A percentile compares a stretch with the other conserved stretches of the same genome.
Evolutionary conservation across 176 grass and related monocot species (phyloP).

Genomic region (Triticum aestivum): DNA sequence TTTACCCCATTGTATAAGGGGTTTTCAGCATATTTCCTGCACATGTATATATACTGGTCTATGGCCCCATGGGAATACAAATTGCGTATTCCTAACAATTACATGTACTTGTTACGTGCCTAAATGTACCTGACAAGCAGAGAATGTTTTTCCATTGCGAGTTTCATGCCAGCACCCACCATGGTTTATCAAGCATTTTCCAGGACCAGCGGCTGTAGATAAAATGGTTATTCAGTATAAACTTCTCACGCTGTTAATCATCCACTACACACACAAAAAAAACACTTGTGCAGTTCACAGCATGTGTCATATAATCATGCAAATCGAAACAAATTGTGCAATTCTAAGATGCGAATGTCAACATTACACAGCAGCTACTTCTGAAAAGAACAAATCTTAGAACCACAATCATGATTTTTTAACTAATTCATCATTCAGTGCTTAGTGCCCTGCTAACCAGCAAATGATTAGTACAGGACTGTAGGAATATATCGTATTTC

Average conservation of each 20-base stretch:
- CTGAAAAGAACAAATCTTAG: conserved; percentile 25
- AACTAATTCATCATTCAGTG: background rate
- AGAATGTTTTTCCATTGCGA: conserved; percentile 61
- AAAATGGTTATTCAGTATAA: conserved; percentile 15
- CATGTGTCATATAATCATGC: background rate
- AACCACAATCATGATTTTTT: background rate
- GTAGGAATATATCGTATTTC: background rate
- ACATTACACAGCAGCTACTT: background rate
- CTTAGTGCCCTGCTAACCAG: background rate
- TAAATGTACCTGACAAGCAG: conserved; percentile 76
- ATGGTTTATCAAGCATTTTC: conserved; percentile 83
- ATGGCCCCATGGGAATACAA: too few species aligned
- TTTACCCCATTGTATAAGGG: too few species aligned
- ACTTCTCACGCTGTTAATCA: conserved; percentile 1
- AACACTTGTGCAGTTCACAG: background rate
- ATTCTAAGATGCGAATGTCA: conserved; percentile 15
- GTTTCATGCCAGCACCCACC: conserved; percentile 85
- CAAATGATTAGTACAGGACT: background rate
- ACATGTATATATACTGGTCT: too few species aligned
- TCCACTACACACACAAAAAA: background rate
- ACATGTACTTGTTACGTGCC: background rate
- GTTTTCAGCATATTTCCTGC: too few species aligned
- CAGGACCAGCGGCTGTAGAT: conserved; percentile 76
- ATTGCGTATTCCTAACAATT: too few species aligned
- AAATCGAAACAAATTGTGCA: background rate